A percentile compares a stretch with the other conserved stretches of the same genome.
phyloP scores from a whole-genome alignment of 1,284 basidiomycete species.

The Pseudozyma sp. region DNA sequence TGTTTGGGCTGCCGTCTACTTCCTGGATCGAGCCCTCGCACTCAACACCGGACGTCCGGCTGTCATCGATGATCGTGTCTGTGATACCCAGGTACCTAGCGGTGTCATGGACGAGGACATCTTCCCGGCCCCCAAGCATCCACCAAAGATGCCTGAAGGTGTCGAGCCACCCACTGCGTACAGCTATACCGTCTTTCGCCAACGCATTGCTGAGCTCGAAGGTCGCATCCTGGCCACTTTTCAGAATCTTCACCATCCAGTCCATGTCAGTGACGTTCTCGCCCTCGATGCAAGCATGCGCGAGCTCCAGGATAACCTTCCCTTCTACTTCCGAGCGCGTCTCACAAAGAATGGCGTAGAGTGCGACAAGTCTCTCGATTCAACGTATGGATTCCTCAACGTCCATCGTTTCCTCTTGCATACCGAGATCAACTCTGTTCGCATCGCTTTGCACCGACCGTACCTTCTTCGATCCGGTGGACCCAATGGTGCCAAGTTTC shows the following conservation, averaged over 20 bases:
- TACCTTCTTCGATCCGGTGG: conserved; percentile 59
- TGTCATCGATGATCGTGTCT: conserved; percentile 58
- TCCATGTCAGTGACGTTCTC: conserved; percentile 56
- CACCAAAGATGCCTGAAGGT: conserved; percentile 40
- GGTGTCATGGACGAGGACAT: conserved; percentile 46
- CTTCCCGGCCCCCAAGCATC: conserved; percentile 42
- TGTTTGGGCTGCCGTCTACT: conserved; percentile 61
- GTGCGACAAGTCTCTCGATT: conserved; percentile 54
- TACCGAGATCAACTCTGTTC: conserved; percentile 59
- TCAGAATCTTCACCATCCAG: conserved; percentile 42
- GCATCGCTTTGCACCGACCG: conserved; percentile 58
- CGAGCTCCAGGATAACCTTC: conserved; percentile 50
- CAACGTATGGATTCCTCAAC: conserved; percentile 52
- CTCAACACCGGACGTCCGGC: conserved; percentile 60
- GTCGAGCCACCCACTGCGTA: conserved; percentile 48
- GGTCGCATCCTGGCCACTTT: conserved; percentile 42
- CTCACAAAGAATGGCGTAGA: conserved; percentile 40
- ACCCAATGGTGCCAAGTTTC: conserved; percentile 36
- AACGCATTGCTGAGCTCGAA: conserved; percentile 49
- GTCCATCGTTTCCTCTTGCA: conserved; percentile 61
- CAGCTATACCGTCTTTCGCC: conserved; percentile 49
- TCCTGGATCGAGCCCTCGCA: conserved; percentile 48
- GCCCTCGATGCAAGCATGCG: conserved; percentile 50
- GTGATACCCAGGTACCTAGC: conserved; percentile 56
- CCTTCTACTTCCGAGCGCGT: conserved; percentile 52